A percentile compares a stretch with the other conserved stretches of the same genome.
phyloP scores from a whole-genome alignment of 139 green algal genomes.

The Tetraselmis striata region DNA sequence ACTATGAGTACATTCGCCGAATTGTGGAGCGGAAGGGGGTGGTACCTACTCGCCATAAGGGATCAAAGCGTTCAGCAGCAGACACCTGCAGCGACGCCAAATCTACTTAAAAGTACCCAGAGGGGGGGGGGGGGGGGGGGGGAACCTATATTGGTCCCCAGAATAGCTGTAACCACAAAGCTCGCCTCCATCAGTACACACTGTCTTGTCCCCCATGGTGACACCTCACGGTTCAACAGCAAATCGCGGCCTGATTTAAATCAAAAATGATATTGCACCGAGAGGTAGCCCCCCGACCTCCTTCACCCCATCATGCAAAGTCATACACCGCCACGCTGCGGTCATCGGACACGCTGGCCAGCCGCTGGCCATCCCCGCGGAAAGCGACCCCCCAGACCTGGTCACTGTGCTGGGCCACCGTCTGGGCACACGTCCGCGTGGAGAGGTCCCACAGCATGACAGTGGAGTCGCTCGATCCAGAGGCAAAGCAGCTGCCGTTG shows the following conservation, averaged over 20 bases:
- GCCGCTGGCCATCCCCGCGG: constrained; percentile 37
- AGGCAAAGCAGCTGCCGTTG: constrained; percentile 55
- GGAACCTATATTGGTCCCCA: not conserved
- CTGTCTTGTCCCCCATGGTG: too few species aligned
- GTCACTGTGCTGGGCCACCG: constrained; percentile 61
- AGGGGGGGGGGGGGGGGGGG: too few species aligned
- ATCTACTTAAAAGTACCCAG: too few species aligned
- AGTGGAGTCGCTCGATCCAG: constrained; percentile 61
- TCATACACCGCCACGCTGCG: constrained; percentile 47
- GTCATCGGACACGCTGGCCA: constrained; percentile 65
- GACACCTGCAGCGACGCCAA: not conserved
- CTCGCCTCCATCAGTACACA: too few species aligned
- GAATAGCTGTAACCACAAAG: not conserved
- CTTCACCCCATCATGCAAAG: constrained; percentile 24
- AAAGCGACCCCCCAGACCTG: constrained; percentile 75
- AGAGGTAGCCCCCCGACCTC: not conserved
- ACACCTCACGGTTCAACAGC: too few species aligned
- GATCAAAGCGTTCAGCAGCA: not conserved
- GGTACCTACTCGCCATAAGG: not conserved
- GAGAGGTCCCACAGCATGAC: constrained; percentile 85
- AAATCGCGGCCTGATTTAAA: too few species aligned
- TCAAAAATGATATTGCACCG: not conserved
- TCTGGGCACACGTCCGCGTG: constrained; percentile 63
- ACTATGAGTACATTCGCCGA: not conserved
- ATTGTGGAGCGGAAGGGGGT: not conserved